These are phyloP conservation scores for Ichthyophthirius multifiliis DNA, from an alignment of 169 alveolate genomes.

Conservation along the genomic window DNA sequence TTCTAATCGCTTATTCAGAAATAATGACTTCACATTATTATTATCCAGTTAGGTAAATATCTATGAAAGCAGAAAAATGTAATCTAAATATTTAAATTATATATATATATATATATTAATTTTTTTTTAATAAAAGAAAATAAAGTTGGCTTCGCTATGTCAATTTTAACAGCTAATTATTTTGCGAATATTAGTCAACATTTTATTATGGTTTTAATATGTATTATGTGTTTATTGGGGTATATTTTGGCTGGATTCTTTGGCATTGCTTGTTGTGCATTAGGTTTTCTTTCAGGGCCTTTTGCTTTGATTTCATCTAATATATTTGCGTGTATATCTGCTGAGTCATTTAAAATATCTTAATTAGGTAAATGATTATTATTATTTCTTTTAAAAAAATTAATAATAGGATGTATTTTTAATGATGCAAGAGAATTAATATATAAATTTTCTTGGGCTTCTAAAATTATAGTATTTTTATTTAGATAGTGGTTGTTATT, in stretches of 20 bases:
- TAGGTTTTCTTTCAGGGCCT: constrained; percentile 5
- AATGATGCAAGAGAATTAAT: too few species aligned
- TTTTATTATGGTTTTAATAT: neutral
- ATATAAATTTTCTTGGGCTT: too few species aligned
- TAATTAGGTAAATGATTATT: too few species aligned
- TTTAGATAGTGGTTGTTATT: neutral
- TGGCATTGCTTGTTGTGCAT: neutral
- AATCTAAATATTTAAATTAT: too few species aligned
- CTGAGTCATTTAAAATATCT: neutral
- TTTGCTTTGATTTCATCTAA: neutral
- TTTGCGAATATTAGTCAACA: neutral
- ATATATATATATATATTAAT: too few species aligned
- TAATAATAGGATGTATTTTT: too few species aligned
- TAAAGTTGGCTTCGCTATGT: neutral
- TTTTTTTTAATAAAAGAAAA: too few species aligned
- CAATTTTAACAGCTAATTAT: neutral
- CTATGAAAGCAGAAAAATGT: neutral
- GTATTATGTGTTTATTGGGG: neutral
- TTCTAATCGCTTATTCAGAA: neutral
- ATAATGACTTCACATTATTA: neutral
- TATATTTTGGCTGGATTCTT: neutral
- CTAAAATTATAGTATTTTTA: neutral
- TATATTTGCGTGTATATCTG: neutral
- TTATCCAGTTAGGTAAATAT: neutral
- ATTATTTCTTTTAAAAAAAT: too few species aligned